Evolutionary conservation across 345 rosid genomes (phyloP).

Genomic region (Camelina sativa): DNA sequence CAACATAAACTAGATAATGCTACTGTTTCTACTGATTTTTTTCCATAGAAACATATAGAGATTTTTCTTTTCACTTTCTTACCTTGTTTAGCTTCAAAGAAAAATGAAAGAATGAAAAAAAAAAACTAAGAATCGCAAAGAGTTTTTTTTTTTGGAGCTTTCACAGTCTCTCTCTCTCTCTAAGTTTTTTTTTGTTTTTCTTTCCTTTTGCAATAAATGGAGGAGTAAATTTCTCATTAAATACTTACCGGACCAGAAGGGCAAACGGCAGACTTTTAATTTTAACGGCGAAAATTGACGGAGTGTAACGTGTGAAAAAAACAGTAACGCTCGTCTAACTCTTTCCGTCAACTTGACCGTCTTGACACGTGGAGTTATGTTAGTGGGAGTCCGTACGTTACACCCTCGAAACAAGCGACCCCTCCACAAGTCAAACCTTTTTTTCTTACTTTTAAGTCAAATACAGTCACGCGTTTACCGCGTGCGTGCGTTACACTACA

Average conservation of each 20-base stretch:
- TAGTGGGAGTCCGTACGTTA: slow-evolving; percentile 31
- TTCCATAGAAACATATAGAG: not conserved
- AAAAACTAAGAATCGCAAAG: not conserved
- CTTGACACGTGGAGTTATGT: slow-evolving; percentile 43
- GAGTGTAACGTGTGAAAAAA: slow-evolving; percentile 29
- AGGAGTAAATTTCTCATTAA: slow-evolving; percentile 49
- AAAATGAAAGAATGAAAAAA: slow-evolving; percentile 20
- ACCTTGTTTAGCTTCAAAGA: slow-evolving; percentile 35
- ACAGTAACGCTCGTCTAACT: slow-evolving; percentile 24
- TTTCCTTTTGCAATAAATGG: slow-evolving; percentile 53
- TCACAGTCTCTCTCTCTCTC: slow-evolving; percentile 19
- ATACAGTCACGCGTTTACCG: slow-evolving; percentile 38
- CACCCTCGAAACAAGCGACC: slow-evolving; percentile 20
- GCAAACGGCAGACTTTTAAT: slow-evolving; percentile 46
- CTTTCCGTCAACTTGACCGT: slow-evolving; percentile 32
- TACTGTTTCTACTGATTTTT: slow-evolving; percentile 12
- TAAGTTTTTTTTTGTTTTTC: slow-evolving; percentile 24
- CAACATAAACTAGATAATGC: slow-evolving; percentile 26
- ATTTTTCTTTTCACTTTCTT: slow-evolving; percentile 32
- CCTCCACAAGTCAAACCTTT: slow-evolving; percentile 41
- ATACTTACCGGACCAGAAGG: slow-evolving; percentile 53
- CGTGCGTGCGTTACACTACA: slow-evolving; percentile 38
- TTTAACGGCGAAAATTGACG: slow-evolving; percentile 42
- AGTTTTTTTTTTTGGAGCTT: slow-evolving; percentile 22
- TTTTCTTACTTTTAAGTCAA: slow-evolving; percentile 30